These are phyloP conservation scores for Ramicandelaber brevisporus DNA, from an alignment of 192 early-diverging fungal species.

Conservation along the genomic window DNA sequence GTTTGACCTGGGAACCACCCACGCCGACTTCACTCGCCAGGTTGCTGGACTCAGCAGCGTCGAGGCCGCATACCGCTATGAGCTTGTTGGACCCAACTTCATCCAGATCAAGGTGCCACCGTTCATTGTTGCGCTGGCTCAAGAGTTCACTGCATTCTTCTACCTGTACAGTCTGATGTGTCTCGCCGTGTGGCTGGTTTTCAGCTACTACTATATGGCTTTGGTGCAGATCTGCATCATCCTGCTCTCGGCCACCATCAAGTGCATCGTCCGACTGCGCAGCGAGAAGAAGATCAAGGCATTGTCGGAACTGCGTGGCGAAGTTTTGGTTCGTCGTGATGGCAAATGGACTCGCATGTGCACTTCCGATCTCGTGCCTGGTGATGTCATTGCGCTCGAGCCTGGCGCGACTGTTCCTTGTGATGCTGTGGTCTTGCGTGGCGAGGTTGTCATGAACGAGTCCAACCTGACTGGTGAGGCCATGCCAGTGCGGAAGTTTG, in stretches of 20 bases:
- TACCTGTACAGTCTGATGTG: conserved; percentile 41
- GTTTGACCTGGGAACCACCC: conserved; percentile 29
- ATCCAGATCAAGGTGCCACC: conserved; percentile 22
- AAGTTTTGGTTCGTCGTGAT: conserved; percentile 25
- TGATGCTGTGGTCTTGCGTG: conserved; percentile 37
- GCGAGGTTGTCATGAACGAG: conserved; percentile 50
- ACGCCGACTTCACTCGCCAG: conserved; percentile 15
- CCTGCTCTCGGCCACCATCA: conserved; percentile 24
- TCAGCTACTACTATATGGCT: conserved; percentile 33
- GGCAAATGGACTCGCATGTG: conserved; percentile 22
- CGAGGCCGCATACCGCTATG: conserved; percentile 22
- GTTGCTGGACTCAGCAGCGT: conserved; percentile 17
- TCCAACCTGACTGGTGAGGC: conserved; percentile 54
- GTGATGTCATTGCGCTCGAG: conserved; percentile 26
- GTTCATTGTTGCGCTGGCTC: conserved; percentile 16
- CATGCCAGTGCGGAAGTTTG: conserved; percentile 48
- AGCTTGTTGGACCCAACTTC: conserved; percentile 38
- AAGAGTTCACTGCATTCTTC: conserved; percentile 28
- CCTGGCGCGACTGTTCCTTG: conserved; percentile 24
- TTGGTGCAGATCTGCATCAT: conserved; percentile 27
- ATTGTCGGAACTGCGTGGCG: conserved; percentile 23
- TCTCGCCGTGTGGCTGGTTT: conserved; percentile 42
- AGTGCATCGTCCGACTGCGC: conserved; percentile 20
- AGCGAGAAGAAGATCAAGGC: conserved; percentile 25
- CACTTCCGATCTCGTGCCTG: conserved; percentile 33